Percentiles rank a stretch among this genome's conserved stretches.
Evolutionary conservation across 2,329 filamentous ascomycete species (phyloP).

Genomic region (Alternaria brassicae): DNA sequence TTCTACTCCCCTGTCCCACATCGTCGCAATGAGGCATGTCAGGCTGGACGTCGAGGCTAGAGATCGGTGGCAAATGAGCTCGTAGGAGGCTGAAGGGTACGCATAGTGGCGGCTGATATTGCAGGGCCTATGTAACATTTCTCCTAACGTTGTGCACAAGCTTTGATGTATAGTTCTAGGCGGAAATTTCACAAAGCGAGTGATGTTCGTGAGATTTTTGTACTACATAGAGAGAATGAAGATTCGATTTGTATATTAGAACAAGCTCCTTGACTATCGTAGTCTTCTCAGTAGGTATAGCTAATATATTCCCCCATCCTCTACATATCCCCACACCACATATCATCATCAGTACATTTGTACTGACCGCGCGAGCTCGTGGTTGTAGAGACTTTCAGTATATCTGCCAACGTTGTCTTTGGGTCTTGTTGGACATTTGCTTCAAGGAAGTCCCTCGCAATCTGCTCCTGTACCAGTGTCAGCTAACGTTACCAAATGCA

Average conservation of each 20-base stretch:
- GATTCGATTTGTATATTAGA: background rate
- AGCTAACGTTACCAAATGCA: constrained; percentile 7
- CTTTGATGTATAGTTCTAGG: no score
- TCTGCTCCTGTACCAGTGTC: constrained; percentile 43
- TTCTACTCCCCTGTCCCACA: no score
- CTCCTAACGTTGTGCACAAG: no score
- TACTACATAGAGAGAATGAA: background rate
- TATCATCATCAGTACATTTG: background rate
- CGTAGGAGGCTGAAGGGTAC: no score
- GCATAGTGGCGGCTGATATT: no score
- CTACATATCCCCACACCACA: background rate
- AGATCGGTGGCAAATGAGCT: no score
- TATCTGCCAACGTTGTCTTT: constrained; percentile 46
- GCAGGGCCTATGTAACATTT: no score
- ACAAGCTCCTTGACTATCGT: background rate
- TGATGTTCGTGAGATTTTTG: background rate
- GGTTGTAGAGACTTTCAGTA: constrained; percentile 38
- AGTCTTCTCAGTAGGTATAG: background rate
- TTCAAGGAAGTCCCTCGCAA: constrained; percentile 54
- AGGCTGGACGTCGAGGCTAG: no score
- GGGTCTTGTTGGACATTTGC: constrained; percentile 47
- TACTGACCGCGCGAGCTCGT: constrained; percentile 5
- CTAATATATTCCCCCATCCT: background rate
- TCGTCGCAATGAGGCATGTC: no score
- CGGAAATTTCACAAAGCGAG: no score